Evolutionary conservation across 257 asterid genomes (phyloP), one percentile per base, ranked within the genome.

Genomic region (Coffea eugenioides): DNA sequence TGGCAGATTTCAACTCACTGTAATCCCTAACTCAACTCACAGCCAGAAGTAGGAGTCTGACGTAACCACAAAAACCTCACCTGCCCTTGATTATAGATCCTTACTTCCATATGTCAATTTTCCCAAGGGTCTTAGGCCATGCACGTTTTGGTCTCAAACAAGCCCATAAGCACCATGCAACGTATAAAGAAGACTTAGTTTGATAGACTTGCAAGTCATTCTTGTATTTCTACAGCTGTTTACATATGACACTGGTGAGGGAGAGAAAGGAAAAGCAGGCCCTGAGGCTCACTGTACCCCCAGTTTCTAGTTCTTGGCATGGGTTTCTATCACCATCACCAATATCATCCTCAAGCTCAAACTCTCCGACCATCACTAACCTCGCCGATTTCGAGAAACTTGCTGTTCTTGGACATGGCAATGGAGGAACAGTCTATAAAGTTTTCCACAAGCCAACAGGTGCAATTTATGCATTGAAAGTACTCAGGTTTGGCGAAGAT

Each of bases 341-440:
- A 12, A n/a, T 57, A 34, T 88, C 90, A 54, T 86, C 85, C 23
- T 12, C 86, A 16, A 76, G 80, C 31, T 73, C 77, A 31, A 77
- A 49, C 61, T 84, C 88, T 31, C 82, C 84, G 5, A 62, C 64
- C 56, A 71, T 61, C 23, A 76, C 81, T 14, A n/a, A 77, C 80
- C 86, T 84, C 15, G 66, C 88, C 0, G 80, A 84, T 79, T 83
- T 88, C 57, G 82, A 82, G 82, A 85, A 82, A 64, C 84, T 90
- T 67, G 82, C 75, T 0, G 80, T 86, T 45, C 76, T 89, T 27
- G 90, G 93, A 0, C 85, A 82, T 23, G 88, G 93, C 34, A 79
- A 76, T 41, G 89, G 84, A 3, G 91, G 91, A 75, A 88, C 83
- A 1, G 93, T 89, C 27, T 88, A 88, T 61, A 88, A 88, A 83